Evolutionary conservation across 2,329 filamentous ascomycete genomes (phyloP).

Genomic region (Fusarium proliferatum): DNA sequence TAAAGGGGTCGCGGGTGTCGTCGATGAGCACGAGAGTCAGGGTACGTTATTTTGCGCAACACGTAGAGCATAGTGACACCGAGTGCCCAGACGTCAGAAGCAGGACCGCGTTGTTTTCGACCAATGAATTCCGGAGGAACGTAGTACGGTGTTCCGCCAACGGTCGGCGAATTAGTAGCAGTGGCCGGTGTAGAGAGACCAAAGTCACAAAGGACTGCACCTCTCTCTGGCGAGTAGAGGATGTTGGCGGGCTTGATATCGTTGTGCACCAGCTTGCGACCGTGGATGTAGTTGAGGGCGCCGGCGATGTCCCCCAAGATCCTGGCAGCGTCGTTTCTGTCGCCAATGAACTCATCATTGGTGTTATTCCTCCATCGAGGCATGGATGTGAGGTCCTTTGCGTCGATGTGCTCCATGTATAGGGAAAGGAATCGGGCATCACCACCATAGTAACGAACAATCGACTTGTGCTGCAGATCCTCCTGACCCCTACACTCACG

Average conservation of each 20-base stretch:
- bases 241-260: conserved; percentile 73
- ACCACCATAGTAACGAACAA: conserved; percentile 68
- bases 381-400: conserved; percentile 62
- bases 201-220: conserved; percentile 70
- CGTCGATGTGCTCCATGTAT: conserved; percentile 72
- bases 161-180: conserved; percentile 57
- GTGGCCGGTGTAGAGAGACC: conserved; percentile 63
- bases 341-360: conserved; percentile 63
- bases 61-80: conserved; percentile 71
- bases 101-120: conserved; percentile 62
- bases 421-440: conserved; percentile 69
- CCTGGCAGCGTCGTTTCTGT: conserved; percentile 59
- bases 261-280: conserved; percentile 66
- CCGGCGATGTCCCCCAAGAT: conserved; percentile 66
- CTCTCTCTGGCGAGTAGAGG: conserved; percentile 67
- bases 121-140: conserved; percentile 71
- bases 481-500: conserved; percentile 68
- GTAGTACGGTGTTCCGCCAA: conserved; percentile 71
- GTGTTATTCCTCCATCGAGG: conserved; percentile 61
- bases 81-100: conserved; percentile 70
- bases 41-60: conserved; percentile 65
- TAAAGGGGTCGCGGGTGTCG: conserved; percentile 63
- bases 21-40: conserved; percentile 61
- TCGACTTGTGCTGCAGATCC: conserved; percentile 66
- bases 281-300: conserved; percentile 67